A percentile compares a stretch with the other conserved stretches of the same genome.
phyloP scores from a whole-genome alignment of 2,329 filamentous ascomycete genomes.

The Lachnellula occidentalis region DNA sequence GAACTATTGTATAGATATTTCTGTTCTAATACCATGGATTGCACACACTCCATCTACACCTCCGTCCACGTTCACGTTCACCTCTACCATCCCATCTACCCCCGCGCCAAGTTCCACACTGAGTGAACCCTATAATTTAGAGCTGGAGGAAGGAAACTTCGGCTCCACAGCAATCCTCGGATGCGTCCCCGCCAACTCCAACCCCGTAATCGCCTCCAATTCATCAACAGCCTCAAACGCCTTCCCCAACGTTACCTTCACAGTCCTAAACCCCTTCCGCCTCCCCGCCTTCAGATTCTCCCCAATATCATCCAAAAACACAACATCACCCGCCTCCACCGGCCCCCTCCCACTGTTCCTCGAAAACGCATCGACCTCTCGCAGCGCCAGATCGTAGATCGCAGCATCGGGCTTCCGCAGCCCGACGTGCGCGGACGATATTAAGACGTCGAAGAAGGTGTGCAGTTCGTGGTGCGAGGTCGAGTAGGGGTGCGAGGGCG shows the following conservation, averaged over 20 bases:
- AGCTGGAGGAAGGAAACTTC: background rate
- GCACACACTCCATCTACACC: too few relatives aligned
- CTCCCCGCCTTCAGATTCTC: slow-evolving; percentile 81
- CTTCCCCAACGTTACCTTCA: slow-evolving; percentile 77
- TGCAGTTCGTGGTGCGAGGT: slow-evolving; percentile 33
- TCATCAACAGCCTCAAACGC: slow-evolving; percentile 76
- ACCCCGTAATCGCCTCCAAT: slow-evolving; percentile 68
- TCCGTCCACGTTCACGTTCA: too few relatives aligned
- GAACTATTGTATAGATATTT: background rate
- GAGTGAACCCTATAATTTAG: slow-evolving; percentile 4
- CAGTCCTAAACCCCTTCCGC: slow-evolving; percentile 68
- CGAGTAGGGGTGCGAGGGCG: slow-evolving; percentile 64
- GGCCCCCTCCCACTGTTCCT: slow-evolving; percentile 46
- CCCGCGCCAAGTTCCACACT: too few relatives aligned
- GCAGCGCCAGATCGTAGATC: slow-evolving; percentile 73
- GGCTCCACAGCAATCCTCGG: slow-evolving; percentile 22
- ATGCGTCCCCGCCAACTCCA: slow-evolving; percentile 43
- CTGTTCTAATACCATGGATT: background rate
- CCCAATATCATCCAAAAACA: slow-evolving; percentile 87
- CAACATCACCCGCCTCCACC: slow-evolving; percentile 60
- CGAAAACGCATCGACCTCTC: slow-evolving; percentile 59
- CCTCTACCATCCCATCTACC: too few relatives aligned
- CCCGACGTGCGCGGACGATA: slow-evolving; percentile 81
- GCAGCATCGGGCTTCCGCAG: slow-evolving; percentile 79
- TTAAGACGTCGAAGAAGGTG: slow-evolving; percentile 75